Evolutionary conservation across 2,329 filamentous ascomycete species (phyloP).

Genomic region (Claviceps purpurea): DNA sequence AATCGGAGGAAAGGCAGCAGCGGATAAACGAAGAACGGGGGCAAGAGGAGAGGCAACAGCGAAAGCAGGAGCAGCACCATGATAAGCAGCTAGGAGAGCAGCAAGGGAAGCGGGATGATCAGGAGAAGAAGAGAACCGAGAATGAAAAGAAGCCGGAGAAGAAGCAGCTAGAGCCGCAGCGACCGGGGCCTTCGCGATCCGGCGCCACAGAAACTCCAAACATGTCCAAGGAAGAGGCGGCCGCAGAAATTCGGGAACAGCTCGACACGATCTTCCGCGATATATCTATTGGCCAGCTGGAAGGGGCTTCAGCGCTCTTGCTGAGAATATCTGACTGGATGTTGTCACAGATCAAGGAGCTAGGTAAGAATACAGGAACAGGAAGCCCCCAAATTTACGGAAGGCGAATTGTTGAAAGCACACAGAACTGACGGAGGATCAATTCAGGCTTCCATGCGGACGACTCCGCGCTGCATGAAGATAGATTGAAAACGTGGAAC

Average conservation of each 20-base stretch:
- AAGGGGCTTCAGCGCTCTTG: conserved; percentile 38
- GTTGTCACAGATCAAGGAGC: conserved; percentile 38
- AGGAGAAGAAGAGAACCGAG: too few species aligned
- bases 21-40: too few species aligned
- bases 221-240: conserved; percentile 37
- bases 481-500: conserved; percentile 77
- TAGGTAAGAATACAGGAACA: conserved; percentile 31
- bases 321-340: conserved; percentile 42
- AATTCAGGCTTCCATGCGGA: conserved; percentile 64
- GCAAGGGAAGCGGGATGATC: too few species aligned
- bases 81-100: too few species aligned
- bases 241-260: conserved; percentile 54
- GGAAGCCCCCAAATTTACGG: too few species aligned
- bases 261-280: conserved; percentile 57
- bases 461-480: conserved; percentile 59
- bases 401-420: background rate
- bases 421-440: background rate
- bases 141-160: too few species aligned
- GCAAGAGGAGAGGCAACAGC: background rate
- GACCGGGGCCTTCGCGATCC: conserved; percentile 9
- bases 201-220: conserved; percentile 39
- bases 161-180: background rate
- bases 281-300: conserved; percentile 41
- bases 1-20: too few species aligned
- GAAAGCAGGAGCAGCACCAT: conserved; percentile 9